Conservation (phyloP, 805 yeast genomes). For the Torulaspora indica region DNA sequence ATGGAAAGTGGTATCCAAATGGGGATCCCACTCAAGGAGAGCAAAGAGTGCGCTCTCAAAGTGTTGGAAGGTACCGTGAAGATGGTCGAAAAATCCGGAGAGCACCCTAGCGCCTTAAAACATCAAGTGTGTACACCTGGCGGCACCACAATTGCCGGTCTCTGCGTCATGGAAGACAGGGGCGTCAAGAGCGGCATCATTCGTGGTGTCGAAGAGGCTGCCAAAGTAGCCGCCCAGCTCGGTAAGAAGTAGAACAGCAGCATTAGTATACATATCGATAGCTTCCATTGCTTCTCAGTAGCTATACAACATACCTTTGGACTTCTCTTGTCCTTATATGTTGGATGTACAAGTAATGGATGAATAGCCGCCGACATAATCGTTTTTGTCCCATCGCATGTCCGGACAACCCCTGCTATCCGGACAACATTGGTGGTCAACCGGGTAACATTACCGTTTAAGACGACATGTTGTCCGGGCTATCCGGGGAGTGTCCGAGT, state of each 20-base stretch:
- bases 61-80: constrained; percentile 91
- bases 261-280: background rate
- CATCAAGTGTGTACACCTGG: constrained; percentile 94
- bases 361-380: too few species aligned
- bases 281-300: background rate
- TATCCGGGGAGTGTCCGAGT: background rate
- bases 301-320: too few species aligned
- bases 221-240: constrained; percentile 62
- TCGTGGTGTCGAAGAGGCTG: constrained; percentile 86
- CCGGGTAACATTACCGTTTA: too few species aligned
- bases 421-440: too few species aligned
- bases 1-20: constrained; percentile 91
- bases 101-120: constrained; percentile 84
- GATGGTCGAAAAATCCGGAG: constrained; percentile 77
- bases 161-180: constrained; percentile 85
- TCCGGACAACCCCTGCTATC: too few species aligned
- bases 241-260: constrained; percentile 37
- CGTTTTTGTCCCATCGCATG: too few species aligned
- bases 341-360: too few species aligned
- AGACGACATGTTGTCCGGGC: background rate
- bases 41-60: constrained; percentile 83
- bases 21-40: constrained; percentile 86
- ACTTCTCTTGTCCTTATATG: too few species aligned
- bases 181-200: constrained; percentile 85
- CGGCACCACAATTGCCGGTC: constrained; percentile 95